These are phyloP conservation scores for Porphyrellus cyaneotinctus DNA, from an alignment of 768 basidiomycete species.

Conservation along the genomic window DNA sequence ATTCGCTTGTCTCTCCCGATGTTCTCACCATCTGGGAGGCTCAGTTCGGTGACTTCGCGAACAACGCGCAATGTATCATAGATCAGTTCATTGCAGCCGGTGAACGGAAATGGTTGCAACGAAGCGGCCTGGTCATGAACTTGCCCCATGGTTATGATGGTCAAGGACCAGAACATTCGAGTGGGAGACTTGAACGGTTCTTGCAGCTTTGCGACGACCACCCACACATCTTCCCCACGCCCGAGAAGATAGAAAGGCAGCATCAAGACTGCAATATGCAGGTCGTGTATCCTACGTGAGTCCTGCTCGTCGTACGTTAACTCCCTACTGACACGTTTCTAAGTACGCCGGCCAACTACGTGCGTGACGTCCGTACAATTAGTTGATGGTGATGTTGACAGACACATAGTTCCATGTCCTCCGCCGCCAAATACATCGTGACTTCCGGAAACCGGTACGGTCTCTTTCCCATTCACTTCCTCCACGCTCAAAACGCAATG, in stretches of 20 bases:
- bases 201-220: constrained; percentile 98
- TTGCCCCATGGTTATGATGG: constrained; percentile 97
- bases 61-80: constrained; percentile 96
- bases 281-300: constrained; percentile 93
- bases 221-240: constrained; percentile 82
- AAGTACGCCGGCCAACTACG: constrained; percentile 93
- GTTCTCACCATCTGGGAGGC: constrained; percentile 96
- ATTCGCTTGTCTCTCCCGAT: constrained; percentile 95
- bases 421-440: constrained; percentile 93
- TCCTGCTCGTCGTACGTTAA: constrained; percentile 10
- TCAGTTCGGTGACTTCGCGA: constrained; percentile 97
- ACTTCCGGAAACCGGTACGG: constrained; percentile 93
- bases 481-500: neutral
- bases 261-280: constrained; percentile 99
- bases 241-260: constrained; percentile 87
- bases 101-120: constrained; percentile 96
- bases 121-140: constrained; percentile 83
- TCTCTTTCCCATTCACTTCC: neutral
- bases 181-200: constrained; percentile 93
- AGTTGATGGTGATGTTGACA: constrained; percentile 11
- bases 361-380: constrained; percentile 22
- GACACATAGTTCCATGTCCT: constrained; percentile 82
- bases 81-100: constrained; percentile 98
- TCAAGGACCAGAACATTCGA: constrained; percentile 97
- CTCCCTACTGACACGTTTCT: constrained; percentile 7